Evolutionary conservation across 306 rosid genomes (phyloP).

Genomic region (Glycine tomentella): DNA sequence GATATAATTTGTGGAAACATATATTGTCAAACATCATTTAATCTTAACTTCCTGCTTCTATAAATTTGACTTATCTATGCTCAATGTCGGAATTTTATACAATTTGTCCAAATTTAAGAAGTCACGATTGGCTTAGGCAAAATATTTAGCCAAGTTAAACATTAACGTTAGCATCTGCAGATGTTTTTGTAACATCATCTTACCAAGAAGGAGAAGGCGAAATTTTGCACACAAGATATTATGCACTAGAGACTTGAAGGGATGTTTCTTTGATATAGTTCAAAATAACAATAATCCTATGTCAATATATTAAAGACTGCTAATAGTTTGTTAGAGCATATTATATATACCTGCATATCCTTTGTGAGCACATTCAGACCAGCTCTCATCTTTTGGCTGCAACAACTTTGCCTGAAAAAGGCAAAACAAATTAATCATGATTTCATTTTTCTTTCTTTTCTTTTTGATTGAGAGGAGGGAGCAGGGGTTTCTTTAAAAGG

Average conservation of each 20-base stretch:
- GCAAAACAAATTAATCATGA: conserved; percentile 25
- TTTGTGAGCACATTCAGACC: conserved; percentile 79
- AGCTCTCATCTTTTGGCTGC: conserved; percentile 60
- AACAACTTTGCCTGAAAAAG: conserved; percentile 58
- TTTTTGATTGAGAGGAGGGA: not conserved
- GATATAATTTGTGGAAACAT: too few relatives aligned
- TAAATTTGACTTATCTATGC: too few relatives aligned
- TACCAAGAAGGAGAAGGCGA: not conserved
- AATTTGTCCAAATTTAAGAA: too few relatives aligned
- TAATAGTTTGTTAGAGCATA: not conserved
- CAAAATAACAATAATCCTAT: not conserved
- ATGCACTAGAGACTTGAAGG: conserved; percentile 6
- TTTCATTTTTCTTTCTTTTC: not conserved
- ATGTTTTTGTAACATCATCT: not conserved
- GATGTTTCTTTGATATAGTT: conserved; percentile 37
- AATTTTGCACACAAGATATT: conserved; percentile 8
- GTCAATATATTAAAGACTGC: not conserved
- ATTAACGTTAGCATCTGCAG: too few relatives aligned
- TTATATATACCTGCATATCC: conserved; percentile 83
- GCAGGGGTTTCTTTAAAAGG: not conserved
- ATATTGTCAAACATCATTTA: too few relatives aligned
- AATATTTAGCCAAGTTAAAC: too few relatives aligned
- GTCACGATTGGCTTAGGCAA: too few relatives aligned
- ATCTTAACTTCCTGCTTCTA: too few relatives aligned
- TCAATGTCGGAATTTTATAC: too few relatives aligned